phyloP scores from a whole-genome alignment of 2,329 filamentous ascomycete species.

The Aspergillus unguis region DNA sequence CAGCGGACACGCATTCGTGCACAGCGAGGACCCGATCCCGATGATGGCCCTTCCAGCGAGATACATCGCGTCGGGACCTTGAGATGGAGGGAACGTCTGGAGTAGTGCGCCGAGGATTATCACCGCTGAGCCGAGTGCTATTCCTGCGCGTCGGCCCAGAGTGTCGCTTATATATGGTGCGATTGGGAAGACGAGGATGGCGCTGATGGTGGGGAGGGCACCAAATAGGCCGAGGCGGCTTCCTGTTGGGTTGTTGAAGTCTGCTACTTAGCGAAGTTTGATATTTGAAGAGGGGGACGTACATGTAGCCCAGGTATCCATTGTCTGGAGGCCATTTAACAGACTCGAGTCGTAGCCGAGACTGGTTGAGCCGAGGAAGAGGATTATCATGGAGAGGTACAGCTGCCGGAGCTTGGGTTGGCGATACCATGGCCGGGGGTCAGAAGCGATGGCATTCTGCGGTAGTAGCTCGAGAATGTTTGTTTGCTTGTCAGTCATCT shows the following conservation, averaged over 20 bases:
- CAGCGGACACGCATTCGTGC: background rate
- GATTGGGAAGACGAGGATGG: slow-evolving; percentile 18
- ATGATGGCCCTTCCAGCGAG: background rate
- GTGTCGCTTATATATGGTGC: slow-evolving; percentile 19
- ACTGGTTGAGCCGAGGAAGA: slow-evolving; percentile 16
- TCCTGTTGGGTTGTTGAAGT: slow-evolving; percentile 23
- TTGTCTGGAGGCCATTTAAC: slow-evolving; percentile 29
- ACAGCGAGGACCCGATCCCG: background rate
- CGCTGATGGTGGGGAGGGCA: slow-evolving; percentile 19
- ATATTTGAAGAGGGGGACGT: background rate
- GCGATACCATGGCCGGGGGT: slow-evolving; percentile 27
- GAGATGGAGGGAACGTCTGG: slow-evolving; percentile 14
- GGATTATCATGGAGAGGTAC: slow-evolving; percentile 30
- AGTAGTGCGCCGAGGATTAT: slow-evolving; percentile 24
- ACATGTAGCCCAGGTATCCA: slow-evolving; percentile 21
- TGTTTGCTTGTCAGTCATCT: background rate
- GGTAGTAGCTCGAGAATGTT: background rate
- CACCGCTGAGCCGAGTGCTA: slow-evolving; percentile 7
- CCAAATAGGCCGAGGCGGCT: slow-evolving; percentile 22
- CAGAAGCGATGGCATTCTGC: background rate
- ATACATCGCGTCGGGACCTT: background rate
- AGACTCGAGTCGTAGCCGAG: slow-evolving; percentile 37
- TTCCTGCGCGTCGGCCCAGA: slow-evolving; percentile 16
- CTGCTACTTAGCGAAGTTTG: background rate
- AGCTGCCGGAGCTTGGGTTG: slow-evolving; percentile 27